phyloP scores from a whole-genome alignment of 768 basidiomycete species.

The Boletus rex-veris region DNA sequence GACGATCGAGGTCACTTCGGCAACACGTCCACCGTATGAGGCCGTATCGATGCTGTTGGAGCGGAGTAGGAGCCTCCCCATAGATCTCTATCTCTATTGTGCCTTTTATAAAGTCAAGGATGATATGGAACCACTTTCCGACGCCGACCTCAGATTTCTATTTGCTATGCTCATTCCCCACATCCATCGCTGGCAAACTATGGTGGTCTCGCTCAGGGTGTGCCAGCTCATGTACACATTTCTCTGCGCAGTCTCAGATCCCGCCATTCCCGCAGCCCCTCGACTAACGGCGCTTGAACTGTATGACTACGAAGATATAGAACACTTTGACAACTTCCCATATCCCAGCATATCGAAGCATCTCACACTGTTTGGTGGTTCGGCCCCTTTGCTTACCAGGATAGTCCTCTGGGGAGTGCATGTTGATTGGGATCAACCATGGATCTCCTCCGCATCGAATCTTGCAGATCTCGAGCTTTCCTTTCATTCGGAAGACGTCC shows the following conservation, averaged over 20 bases:
- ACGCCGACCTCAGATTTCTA: slow-evolving; percentile 24
- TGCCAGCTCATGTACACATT: slow-evolving; percentile 46
- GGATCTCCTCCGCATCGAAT: slow-evolving; percentile 22
- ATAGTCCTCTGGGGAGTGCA: slow-evolving; percentile 68
- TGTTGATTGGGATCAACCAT: slow-evolving; percentile 56
- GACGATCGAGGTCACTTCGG: slow-evolving; percentile 26
- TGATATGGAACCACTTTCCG: slow-evolving; percentile 6
- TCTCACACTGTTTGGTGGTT: slow-evolving; percentile 49
- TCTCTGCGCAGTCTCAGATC: slow-evolving; percentile 40
- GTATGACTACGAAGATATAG: slow-evolving; percentile 44
- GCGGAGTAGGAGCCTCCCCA: slow-evolving; percentile 51
- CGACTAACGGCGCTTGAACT: slow-evolving; percentile 52
- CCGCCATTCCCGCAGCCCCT: slow-evolving; percentile 43
- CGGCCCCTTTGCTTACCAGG: slow-evolving; percentile 46
- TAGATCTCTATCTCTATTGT: slow-evolving; percentile 44
- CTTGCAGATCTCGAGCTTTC: slow-evolving; percentile 56
- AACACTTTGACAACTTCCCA: too few species aligned
- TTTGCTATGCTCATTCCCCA: slow-evolving; percentile 46
- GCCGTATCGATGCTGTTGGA: slow-evolving; percentile 44
- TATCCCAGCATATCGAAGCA: slow-evolving; percentile 25
- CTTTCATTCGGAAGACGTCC: slow-evolving; percentile 59
- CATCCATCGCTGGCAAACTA: slow-evolving; percentile 48
- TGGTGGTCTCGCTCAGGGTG: slow-evolving; percentile 44
- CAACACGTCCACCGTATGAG: slow-evolving; percentile 40
- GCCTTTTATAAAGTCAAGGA: slow-evolving; percentile 25